These are phyloP conservation scores for Mucor saturninus DNA, from an alignment of 371 early-diverging fungal species.

Conservation along the genomic window DNA sequence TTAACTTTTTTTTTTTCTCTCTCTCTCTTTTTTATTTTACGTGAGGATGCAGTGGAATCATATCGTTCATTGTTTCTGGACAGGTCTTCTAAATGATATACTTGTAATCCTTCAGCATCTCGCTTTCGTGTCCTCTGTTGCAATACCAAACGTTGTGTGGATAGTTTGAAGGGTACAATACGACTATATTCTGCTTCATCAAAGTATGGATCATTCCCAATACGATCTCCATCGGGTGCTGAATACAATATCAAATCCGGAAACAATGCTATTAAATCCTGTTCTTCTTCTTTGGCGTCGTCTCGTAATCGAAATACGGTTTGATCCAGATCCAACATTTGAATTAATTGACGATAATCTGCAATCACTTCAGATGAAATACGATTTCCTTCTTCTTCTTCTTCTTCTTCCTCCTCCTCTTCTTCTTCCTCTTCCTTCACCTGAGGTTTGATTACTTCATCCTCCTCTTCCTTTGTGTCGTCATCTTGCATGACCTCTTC, in stretches of 20 bases:
- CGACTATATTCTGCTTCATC: conserved; percentile 49
- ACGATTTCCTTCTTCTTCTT: neutral
- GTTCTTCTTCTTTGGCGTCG: conserved; percentile 11
- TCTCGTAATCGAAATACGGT: conserved; percentile 18
- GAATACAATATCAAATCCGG: conserved; percentile 50
- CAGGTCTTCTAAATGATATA: neutral
- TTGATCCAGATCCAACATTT: conserved; percentile 21
- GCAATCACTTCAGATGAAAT: conserved; percentile 19
- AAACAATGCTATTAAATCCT: conserved; percentile 36
- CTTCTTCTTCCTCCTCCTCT: conserved; percentile 18
- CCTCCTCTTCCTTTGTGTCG: conserved; percentile 19
- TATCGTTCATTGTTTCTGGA: conserved; percentile 16
- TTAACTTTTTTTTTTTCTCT: neutral
- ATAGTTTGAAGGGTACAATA: conserved; percentile 44
- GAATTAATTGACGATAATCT: conserved; percentile 25
- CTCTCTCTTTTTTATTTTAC: conserved; percentile 7
- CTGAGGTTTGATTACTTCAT: conserved; percentile 32
- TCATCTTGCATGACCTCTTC: conserved; percentile 48
- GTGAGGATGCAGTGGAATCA: conserved; percentile 14
- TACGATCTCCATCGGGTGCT: conserved; percentile 50
- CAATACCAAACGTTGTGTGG: conserved; percentile 47
- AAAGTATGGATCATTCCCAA: conserved; percentile 51
- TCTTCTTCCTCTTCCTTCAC: conserved; percentile 3
- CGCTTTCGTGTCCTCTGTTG: conserved; percentile 22
- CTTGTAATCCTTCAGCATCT: conserved; percentile 7